Evolutionary conservation across 2,329 filamentous ascomycete genomes (phyloP), one percentile per base, ranked within the genome.

Genomic region (Colletotrichum australisinense): DNA sequence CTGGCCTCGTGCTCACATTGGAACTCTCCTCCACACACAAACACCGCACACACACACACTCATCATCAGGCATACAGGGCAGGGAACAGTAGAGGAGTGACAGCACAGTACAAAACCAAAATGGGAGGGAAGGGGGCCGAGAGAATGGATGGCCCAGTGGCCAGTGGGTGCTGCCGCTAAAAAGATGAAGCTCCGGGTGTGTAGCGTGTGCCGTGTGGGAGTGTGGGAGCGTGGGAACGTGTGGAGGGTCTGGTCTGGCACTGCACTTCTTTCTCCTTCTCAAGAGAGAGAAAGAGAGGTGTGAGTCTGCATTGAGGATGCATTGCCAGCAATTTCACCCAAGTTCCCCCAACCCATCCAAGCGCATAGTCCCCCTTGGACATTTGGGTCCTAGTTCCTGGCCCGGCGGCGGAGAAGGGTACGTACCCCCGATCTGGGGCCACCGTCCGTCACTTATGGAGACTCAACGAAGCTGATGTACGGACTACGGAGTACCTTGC

Each of bases 281-380:
- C n/a, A n/a, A n/a, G n/a, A n/a, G n/a, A n/a, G n/a, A n/a, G n/a
- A n/a, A n/a, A n/a, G 30, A 32, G 32, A 35, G 32, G 32, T 35
- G 32, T 35, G 32, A 35, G 32, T 14, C 28, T 62, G 63, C 68
- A 71, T 71, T 71, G 63, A 71, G 52, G 68, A 62, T 73, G 71
- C 71, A 73, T 73, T 73, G 38, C 71, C 38, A 59, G 62, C 69
- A 74, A 74, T 74, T 72, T 74, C 72, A 68, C 68, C 72, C 72
- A 67, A 49, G 42, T 49, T 64, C 62, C 52, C 62, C 62, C 62
- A 64, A 72, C 71, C 71, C 71, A 74, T 68, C 72, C 72, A 74
- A 68, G 72, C 72, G 63, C 72, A 72, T 63, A 35, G 57, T 19
- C 56, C 60, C 60, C 60, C 60, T 65, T 65, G 63, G 38, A 53